Evolutionary conservation across 148 eudicot species (phyloP).

Genomic region (Diospyros kaki): DNA sequence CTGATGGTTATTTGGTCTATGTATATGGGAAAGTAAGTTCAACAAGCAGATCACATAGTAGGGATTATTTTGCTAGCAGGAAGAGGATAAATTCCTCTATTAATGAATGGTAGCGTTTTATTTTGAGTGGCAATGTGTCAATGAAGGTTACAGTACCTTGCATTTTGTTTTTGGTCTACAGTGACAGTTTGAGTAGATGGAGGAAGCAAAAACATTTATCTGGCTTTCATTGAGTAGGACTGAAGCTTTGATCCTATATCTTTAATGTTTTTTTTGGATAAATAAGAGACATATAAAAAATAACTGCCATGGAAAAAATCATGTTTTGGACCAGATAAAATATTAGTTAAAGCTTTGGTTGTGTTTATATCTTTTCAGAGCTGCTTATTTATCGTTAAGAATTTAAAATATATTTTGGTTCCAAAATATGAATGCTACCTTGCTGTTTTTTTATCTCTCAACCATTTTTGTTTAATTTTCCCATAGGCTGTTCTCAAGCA

Average conservation of each 20-base stretch:
- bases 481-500: slow-evolving; percentile 67
- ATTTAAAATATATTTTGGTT: background rate
- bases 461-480: background rate
- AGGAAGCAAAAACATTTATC: background rate
- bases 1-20: background rate
- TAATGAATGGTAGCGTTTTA: background rate
- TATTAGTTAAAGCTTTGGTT: background rate
- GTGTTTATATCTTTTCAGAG: background rate
- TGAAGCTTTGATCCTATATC: background rate
- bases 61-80: slow-evolving; percentile 3
- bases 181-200: background rate
- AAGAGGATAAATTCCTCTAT: background rate
- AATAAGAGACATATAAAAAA: too few relatives aligned
- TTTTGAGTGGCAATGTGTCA: background rate
- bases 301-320: too few relatives aligned
- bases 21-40: background rate
- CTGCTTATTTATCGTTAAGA: background rate
- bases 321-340: too few relatives aligned
- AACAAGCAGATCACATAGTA: background rate
- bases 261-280: too few relatives aligned
- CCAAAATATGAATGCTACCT: background rate
- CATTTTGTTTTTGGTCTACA: background rate
- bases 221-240: background rate
- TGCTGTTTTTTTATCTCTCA: background rate
- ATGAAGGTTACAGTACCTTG: background rate